phyloP scores from a whole-genome alignment of 2,329 filamentous ascomycete genomes.

The Cercospora zeina region DNA sequence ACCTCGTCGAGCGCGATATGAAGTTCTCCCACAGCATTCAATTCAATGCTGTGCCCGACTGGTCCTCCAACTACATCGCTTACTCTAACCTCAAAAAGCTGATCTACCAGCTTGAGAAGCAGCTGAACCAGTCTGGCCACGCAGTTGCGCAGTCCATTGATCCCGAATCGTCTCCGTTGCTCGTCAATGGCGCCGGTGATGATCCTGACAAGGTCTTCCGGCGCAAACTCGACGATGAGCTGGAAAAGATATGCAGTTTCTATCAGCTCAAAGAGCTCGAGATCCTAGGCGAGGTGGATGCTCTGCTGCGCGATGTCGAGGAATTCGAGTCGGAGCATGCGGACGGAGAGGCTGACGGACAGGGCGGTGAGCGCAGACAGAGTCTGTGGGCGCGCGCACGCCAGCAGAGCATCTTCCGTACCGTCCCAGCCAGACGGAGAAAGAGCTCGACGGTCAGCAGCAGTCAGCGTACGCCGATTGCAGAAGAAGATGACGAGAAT shows the following conservation, averaged over 20 bases:
- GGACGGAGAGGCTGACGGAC: constrained; percentile 36
- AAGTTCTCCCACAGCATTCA: constrained; percentile 99
- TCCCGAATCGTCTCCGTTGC: constrained; percentile 80
- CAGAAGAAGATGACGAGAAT: constrained; percentile 55
- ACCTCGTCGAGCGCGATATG: constrained; percentile 83
- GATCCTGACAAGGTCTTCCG: constrained; percentile 82
- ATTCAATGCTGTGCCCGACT: constrained; percentile 99
- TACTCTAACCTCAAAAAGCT: constrained; percentile 99
- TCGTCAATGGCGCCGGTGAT: constrained; percentile 54
- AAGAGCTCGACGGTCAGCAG: constrained; percentile 44
- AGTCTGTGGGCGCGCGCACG: constrained; percentile 39
- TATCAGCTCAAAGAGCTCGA: constrained; percentile 87
- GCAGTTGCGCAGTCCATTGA: constrained; percentile 54
- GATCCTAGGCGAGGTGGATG: constrained; percentile 75
- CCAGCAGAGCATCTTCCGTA: constrained; percentile 55
- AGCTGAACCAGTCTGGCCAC: constrained; percentile 59
- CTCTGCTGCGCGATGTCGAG: constrained; percentile 72
- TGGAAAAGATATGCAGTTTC: constrained; percentile 93
- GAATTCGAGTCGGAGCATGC: constrained; percentile 61
- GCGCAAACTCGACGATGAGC: constrained; percentile 77
- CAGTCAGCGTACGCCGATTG: constrained; percentile 50
- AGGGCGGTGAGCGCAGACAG: constrained; percentile 35
- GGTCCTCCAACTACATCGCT: constrained; percentile 96
- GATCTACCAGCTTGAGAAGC: constrained; percentile 93
- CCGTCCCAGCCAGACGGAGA: constrained; percentile 47